Evolutionary conservation across 192 early-diverging fungal genomes (phyloP).

Genomic region (Backusella psychrophila): DNA sequence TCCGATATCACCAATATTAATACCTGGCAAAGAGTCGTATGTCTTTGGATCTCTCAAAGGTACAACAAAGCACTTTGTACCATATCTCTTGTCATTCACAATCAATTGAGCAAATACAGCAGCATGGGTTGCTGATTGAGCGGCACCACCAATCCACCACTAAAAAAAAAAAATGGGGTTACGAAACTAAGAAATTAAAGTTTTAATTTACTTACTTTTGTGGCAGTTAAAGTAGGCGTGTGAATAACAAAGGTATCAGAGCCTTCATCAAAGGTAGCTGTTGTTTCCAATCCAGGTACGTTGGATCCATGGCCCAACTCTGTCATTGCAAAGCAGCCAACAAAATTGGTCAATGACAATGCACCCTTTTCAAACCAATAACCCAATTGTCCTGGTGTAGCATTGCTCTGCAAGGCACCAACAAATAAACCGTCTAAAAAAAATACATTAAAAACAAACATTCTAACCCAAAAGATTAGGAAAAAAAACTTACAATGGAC

Average conservation of each 20-base stretch:
- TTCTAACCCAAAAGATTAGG: background rate
- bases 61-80: conserved; percentile 88
- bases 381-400: conserved; percentile 78
- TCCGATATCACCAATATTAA: conserved; percentile 90
- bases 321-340: conserved; percentile 94
- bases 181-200: background rate
- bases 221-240: conserved; percentile 74
- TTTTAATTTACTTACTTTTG: conserved; percentile 47
- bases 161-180: background rate
- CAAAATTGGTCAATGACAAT: conserved; percentile 73
- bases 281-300: conserved; percentile 90
- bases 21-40: conserved; percentile 74
- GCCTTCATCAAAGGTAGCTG: conserved; percentile 80
- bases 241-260: conserved; percentile 86
- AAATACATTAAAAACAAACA: background rate
- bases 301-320: conserved; percentile 89
- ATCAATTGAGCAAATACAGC: conserved; percentile 84
- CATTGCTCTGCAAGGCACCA: conserved; percentile 80
- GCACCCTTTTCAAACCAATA: conserved; percentile 89
- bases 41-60: conserved; percentile 81
- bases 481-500: conserved; percentile 64
- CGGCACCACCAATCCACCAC: conserved; percentile 98
- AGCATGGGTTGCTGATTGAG: conserved; percentile 82
- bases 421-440: conserved; percentile 77
- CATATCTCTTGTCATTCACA: conserved; percentile 78